phyloP scores from a whole-genome alignment of 106 monocot species.

The Hemerocallis citrina region DNA sequence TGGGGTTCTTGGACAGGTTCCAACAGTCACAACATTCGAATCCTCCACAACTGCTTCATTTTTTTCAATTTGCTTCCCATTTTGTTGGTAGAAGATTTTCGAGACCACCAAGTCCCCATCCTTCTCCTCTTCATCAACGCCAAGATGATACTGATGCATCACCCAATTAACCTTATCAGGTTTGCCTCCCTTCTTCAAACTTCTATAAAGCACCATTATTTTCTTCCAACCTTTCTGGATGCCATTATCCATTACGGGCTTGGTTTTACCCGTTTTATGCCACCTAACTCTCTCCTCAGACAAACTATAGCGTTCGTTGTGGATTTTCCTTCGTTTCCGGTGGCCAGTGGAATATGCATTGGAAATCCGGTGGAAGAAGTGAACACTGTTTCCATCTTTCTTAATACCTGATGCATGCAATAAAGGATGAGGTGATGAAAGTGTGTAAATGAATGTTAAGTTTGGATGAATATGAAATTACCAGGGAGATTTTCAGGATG shows the following conservation, averaged over 20 bases:
- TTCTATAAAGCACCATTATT: slow-evolving; percentile 85
- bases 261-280: slow-evolving; percentile 97
- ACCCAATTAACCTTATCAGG: slow-evolving; percentile 90
- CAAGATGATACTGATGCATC: slow-evolving; percentile 97
- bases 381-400: slow-evolving; percentile 77
- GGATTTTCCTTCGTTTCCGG: slow-evolving; percentile 77
- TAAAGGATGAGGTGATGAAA: slow-evolving; percentile 1
- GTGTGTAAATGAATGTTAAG: too few relatives aligned
- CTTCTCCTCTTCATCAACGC: slow-evolving; percentile 76
- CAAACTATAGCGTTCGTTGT: slow-evolving; percentile 5
- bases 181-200: slow-evolving; percentile 41
- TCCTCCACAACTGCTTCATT: slow-evolving; percentile 19
- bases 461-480: slow-evolving; percentile 12
- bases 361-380: slow-evolving; percentile 74
- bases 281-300: slow-evolving; percentile 61
- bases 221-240: slow-evolving; percentile 82
- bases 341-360: slow-evolving; percentile 80
- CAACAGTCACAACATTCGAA: slow-evolving; percentile 7
- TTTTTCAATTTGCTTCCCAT: slow-evolving; percentile 19
- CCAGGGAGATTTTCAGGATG: slow-evolving; percentile 98
- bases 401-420: slow-evolving; percentile 43
- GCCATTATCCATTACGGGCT: slow-evolving; percentile 64
- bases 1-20: slow-evolving; percentile 60
- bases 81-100: slow-evolving; percentile 68
- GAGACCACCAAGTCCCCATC: slow-evolving; percentile 83